Evolutionary conservation across 2,329 filamentous ascomycete species (phyloP), one percentile per base, ranked within the genome.

Genomic region (Fusarium burgessii): DNA sequence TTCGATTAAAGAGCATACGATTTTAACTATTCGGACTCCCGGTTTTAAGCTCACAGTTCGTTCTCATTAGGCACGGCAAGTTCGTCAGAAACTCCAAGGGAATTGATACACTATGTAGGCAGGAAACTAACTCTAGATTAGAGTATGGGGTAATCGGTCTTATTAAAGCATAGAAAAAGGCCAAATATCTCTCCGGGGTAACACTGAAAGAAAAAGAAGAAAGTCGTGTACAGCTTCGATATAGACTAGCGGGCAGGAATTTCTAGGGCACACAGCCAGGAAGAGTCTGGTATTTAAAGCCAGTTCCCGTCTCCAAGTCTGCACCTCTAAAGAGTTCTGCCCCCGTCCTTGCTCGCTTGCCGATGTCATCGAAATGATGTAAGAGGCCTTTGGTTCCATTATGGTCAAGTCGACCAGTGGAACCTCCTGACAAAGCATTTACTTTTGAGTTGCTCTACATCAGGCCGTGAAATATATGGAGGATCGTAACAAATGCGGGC

Each of bases 101-200:
- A 75, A 68, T 72, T 55, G 69, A 72, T 73, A 72, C 60, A 72
- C 70, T 72, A 74, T 65, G 61, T 72, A 74, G 62, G 58, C 70
- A 72, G 76, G 67, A 76, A 77, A 75, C 68, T 76, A 78, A 77
- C 70, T 75, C 72, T 76, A 74, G 76, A 77, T 74, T 75, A 71
- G 74, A 77, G 74, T 68, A 68, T 70, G 77, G 77, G 76, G 73
- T 77, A 77, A 76, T 75, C 77, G 76, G 71, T 77, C 75, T 77
- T 76, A 82, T 82, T 82, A 80, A 81, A 80, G 75, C 76, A 73
- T 81, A 78, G 72, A 78, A 80, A 78, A 80, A 77, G 70, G 76
- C 77, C 76, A 79, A 77, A 78, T 72, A 77, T 74, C 74, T 80
- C 74, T 77, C 70, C 70, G 74, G 75, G 76, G 74, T 78, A 77